Base-by-base conservation (phyloP, 2,329 filamentous ascomycete genomes). In the Ascochyta viciae-villosae region DNA sequence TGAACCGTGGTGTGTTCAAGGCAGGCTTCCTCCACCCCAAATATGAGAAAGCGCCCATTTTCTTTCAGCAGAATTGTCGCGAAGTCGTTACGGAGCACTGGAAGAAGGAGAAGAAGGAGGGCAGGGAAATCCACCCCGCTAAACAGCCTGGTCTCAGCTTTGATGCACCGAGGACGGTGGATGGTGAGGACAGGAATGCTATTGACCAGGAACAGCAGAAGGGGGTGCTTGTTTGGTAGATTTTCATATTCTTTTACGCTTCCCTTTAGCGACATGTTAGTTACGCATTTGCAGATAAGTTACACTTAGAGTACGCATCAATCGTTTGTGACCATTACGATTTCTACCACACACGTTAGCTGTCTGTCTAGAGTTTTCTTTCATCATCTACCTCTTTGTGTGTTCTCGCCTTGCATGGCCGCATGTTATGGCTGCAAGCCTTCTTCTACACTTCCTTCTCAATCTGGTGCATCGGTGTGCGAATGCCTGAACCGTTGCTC, bases 11-110 rank as follows among this genome's bases (percentile, higher is more conserved):
- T 7, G 80, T 87, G 33, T 88, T 87, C 56, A 75, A 84, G 62
- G 87, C 84, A 58, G 86, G 86, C 27, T 79, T 85, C 65, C 74
- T 88, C 71, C 85, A 88, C 65, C 85, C 85, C 0, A 77, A 77
- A 46, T 80, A 82, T 65, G 86, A 88, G 68, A 82, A 85, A 68
- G 83, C 62, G 48, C 82, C 83, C 0, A 72, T 86, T 0, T 84
- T 80, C 70, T 84, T 85, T 74, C 83, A 85, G 74, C 75, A 76
- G 29, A 72, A 72, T 9, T 77, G 82, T 8, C 78, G 83, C 1
- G 76, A 82, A 27, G 67, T 75, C 8, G 70, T 85, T 10, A 76
- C 68, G 10, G 57, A 60, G 54, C 64, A 67, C 29, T 63, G 52
- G 38, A 49, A 54, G 50, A 45, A 39, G 38, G 66, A 67, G 55